These are phyloP conservation scores for Adansonia digitata DNA, from an alignment of 345 rosid species.

Conservation along the genomic window DNA sequence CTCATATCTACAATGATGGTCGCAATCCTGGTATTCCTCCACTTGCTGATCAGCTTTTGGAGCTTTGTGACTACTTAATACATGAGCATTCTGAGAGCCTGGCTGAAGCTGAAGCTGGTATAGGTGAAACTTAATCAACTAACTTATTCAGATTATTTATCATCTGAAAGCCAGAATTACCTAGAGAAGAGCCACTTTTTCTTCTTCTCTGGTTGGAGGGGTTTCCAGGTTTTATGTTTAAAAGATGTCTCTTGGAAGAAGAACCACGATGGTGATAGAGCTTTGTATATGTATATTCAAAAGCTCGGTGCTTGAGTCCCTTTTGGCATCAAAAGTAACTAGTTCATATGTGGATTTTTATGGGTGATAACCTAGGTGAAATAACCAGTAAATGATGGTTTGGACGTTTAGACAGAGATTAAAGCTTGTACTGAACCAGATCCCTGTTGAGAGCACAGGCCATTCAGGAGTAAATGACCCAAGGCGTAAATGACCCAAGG, in stretches of 20 bases:
- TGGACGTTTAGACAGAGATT: background rate
- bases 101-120: constrained; percentile 68
- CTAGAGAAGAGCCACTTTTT: background rate
- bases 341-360: background rate
- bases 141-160: background rate
- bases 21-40: constrained; percentile 93
- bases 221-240: background rate
- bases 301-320: background rate
- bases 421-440: background rate
- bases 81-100: constrained; percentile 35
- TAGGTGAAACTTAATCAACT: constrained; percentile 25
- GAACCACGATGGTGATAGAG: background rate
- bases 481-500: background rate
- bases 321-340: background rate
- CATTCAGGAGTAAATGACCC: background rate
- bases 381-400: background rate
- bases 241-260: background rate
- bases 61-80: constrained; percentile 80
- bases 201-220: background rate
- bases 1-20: constrained; percentile 72
- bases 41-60: constrained; percentile 91
- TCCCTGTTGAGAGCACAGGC: background rate
- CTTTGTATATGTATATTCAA: background rate
- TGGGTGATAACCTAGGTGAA: background rate
- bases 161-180: background rate